Base-by-base conservation (phyloP, 2,329 filamentous ascomycete species). In the Penicillium hordei region DNA sequence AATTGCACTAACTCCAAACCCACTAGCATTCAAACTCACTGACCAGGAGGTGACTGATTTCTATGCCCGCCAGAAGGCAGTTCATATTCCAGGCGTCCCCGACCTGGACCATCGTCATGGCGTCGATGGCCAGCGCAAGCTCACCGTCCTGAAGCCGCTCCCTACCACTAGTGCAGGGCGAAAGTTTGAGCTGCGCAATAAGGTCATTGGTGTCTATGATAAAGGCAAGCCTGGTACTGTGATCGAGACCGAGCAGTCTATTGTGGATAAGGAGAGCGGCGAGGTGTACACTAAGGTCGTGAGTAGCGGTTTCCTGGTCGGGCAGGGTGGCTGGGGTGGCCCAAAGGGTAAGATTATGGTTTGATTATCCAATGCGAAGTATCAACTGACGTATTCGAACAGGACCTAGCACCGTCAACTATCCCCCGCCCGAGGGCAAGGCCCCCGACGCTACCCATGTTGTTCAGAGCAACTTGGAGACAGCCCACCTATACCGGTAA, bases 181-280 rank as follows among this genome's bases (percentile, higher is more conserved):
- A 63, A 85, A 83, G 62, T 94, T 95, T 74, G 89, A 94, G 80
- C 78, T 90, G 61, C 84, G 89, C 66, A 86, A 82, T 69, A 92
- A 89, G 72, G 89, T 95, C 25, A 75, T 95, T 21, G 91, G 91
- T 50, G 89, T 95, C 38, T 95, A 94, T 75, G 91, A 96, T 79
- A 96, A 95, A 81, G 91, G 91, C 68, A 89, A 90, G 65, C 85
- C 90, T 0, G 90, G 90, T 57, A 89, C 88, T 10, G 91, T 96
- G 2, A 81, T 94, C 39, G 91, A 95, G 76, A 89, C 86, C 5
- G 89, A 95, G 80, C 84, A 86, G 61, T 82, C 89, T 55, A 83
- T 95, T 45, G 89, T 94, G 23, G 90, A 95, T 65, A 84, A 80
- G 53, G 78, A 78, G 58, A 84, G 76, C 3, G 88, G 86, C 29